Base-by-base conservation (phyloP, 495 filamentous ascomycete genomes). In the Trichoderma orchidacearum region DNA sequence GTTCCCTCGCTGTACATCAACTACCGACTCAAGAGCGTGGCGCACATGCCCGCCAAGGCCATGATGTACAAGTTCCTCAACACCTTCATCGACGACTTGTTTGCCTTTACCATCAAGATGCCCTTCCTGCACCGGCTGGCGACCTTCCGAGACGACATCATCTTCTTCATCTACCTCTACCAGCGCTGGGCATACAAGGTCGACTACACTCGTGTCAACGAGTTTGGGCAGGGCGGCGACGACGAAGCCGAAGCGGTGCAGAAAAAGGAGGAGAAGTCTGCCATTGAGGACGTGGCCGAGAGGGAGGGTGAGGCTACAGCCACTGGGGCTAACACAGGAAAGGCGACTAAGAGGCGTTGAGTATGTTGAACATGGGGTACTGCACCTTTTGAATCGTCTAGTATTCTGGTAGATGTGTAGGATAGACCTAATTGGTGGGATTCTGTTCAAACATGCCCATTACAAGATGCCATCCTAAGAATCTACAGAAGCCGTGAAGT, bases 21-120 rank as follows among this genome's bases (percentile, higher is more conserved):
- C 76, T 98, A 98, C 74, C 80, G 92, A 7, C 80, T 98, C 60
- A 93, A 97, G 82, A 87, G 82, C 59, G 90, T 98, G 36, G 93
- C 93, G 30, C 93, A 98, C 71, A 96, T 98, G 93, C 93, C 94
- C 3, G 86, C 77, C 34, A 89, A 87, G 68, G 90, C 93, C 7
- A 90, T 98, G 91, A 90, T 83, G 60, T 98, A 97, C 75, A 98
- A 98, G 72, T 93, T 96, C 71, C 74, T 98, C 18, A 87, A 87
- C 68, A 85, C 82, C 3, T 85, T 78, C 60, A 81, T 81, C 62
- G 76, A 80, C 65, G 71, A 67, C 56, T 77, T 98, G 30, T 98
- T 98, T 63, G 93, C 93, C 12, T 98, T 95, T 65, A 97, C 93
- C 15, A 95, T 98, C 70, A 97, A 96, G 74, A 98, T 98, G 93